Base-by-base conservation (phyloP, 1,284 basidiomycete genomes). In the Boletus sp. region DNA sequence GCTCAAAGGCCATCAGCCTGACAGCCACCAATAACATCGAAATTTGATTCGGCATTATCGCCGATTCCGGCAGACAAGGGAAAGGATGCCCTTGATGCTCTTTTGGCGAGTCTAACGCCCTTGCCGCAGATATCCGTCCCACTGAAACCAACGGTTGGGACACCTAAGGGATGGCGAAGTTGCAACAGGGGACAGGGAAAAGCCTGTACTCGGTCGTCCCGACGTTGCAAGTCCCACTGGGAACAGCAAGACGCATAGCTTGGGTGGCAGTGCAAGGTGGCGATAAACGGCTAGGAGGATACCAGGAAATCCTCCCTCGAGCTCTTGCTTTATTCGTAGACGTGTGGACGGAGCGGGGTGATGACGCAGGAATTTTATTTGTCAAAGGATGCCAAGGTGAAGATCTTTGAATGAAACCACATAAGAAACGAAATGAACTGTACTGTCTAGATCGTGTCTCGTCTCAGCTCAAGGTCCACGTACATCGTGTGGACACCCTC, bases 401-500 rank as follows among this genome's bases (percentile, higher is more conserved):
- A 83, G n/a, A 43, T 46, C 38, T 10, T 21, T 40, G 35, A 17
- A 11, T 17, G 11, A 21, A n/a, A 9, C 38, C 10, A 40, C 19
- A 21, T 21, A 7, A 40, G 38, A 13, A 23, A 38, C 28, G 67
- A 38, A 65, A 58, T 30, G 13, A 31, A 33, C 59, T 33, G 17
- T 43, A 23, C 6, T 23, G 13, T 60, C 17, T 64, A 90, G 88
- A 81, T 89, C 30, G 75, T 88, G 65, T 76, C 79, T 38, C 80
- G n/a, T 27, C 84, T 88, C 3, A 87, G 88, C n/a, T 84, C 90
- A 76, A 89, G 84, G 7, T 91, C 91, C 67, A 97, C 95, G 0
- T 95, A 97, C 74, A 87, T 97, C 61, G 85, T 98, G 21, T 97
- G 86, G 95, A 2, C 76, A 87, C 55, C 83, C n/a, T n/a, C n/a